phyloP scores from a whole-genome alignment of 75 land plant genomes.

The Selaginella tamariscina region DNA sequence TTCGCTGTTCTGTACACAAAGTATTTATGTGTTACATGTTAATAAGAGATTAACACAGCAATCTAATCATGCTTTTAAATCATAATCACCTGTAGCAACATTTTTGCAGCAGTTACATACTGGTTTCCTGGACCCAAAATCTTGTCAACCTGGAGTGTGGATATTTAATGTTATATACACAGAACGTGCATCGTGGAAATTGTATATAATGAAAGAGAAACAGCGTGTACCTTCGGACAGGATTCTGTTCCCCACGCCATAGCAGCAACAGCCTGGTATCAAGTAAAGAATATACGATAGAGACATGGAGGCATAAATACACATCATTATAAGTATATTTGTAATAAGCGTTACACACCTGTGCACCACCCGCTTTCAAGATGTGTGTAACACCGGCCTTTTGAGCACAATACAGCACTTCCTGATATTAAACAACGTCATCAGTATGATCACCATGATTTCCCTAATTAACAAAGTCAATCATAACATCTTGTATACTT shows the following conservation, averaged over 20 bases:
- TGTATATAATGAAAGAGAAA: neutral
- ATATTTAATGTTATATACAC: neutral
- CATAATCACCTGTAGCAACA: constrained; percentile 95
- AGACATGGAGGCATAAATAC: neutral
- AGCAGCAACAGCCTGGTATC: constrained; percentile 95
- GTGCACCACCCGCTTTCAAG: constrained; percentile 98
- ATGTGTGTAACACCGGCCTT: constrained; percentile 96
- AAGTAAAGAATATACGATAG: too few relatives aligned
- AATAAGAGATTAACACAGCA: too few relatives aligned
- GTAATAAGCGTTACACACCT: constrained; percentile 35
- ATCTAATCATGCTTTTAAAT: too few relatives aligned
- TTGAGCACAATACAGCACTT: constrained; percentile 95
- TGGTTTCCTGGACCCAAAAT: constrained; percentile 99
- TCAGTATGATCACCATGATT: too few relatives aligned
- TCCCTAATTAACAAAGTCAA: too few relatives aligned
- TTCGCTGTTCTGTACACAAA: constrained; percentile 92
- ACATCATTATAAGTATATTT: neutral
- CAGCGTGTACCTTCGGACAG: constrained; percentile 75
- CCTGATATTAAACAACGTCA: too few relatives aligned
- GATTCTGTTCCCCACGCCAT: constrained; percentile 99
- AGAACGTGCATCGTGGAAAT: neutral
- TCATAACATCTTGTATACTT: too few relatives aligned
- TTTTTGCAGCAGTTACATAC: constrained; percentile 99
- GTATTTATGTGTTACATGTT: too few relatives aligned
- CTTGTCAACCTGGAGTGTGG: constrained; percentile 89